phyloP scores from a whole-genome alignment of 129 eudicot genomes.

The Logfia minima region DNA sequence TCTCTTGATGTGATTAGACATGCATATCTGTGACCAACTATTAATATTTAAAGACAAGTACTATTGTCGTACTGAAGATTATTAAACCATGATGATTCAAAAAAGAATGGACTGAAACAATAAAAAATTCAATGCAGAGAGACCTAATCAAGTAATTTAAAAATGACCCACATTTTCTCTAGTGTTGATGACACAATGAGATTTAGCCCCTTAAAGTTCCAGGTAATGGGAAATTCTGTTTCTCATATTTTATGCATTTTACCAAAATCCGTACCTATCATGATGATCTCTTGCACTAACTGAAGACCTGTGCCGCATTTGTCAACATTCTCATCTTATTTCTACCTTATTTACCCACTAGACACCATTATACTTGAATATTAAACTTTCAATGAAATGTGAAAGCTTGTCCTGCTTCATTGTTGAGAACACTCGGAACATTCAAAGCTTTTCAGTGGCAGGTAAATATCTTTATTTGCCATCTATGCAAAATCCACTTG shows the following conservation, averaged over 20 bases:
- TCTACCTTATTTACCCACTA: slow-evolving; percentile 7
- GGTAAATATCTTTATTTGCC: not conserved
- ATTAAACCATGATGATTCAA: slow-evolving; percentile 1
- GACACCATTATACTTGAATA: slow-evolving; percentile 16
- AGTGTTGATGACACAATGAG: slow-evolving; percentile 36
- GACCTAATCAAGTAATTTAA: slow-evolving; percentile 12
- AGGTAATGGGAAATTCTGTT: slow-evolving; percentile 31
- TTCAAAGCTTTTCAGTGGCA: not conserved
- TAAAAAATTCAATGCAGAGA: not conserved
- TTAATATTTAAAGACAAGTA: slow-evolving; percentile 23
- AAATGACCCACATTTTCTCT: slow-evolving; percentile 12
- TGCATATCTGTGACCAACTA: slow-evolving; percentile 25
- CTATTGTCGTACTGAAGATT: slow-evolving; percentile 27
- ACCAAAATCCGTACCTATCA: slow-evolving; percentile 38
- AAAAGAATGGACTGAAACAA: not conserved
- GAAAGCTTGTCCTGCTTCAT: slow-evolving; percentile 15
- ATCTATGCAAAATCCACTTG: not conserved
- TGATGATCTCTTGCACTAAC: slow-evolving; percentile 32
- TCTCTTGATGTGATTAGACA: slow-evolving; percentile 28
- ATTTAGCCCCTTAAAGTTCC: slow-evolving; percentile 26
- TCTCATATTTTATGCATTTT: slow-evolving; percentile 23
- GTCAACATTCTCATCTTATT: slow-evolving; percentile 19
- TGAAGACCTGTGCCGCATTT: slow-evolving; percentile 19
- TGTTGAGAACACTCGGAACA: not conserved
- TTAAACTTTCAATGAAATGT: not conserved